A percentile compares a stretch with the other conserved stretches of the same genome.
Conservation (phyloP, 306 rosid species). For the Medicago arabica region DNA sequence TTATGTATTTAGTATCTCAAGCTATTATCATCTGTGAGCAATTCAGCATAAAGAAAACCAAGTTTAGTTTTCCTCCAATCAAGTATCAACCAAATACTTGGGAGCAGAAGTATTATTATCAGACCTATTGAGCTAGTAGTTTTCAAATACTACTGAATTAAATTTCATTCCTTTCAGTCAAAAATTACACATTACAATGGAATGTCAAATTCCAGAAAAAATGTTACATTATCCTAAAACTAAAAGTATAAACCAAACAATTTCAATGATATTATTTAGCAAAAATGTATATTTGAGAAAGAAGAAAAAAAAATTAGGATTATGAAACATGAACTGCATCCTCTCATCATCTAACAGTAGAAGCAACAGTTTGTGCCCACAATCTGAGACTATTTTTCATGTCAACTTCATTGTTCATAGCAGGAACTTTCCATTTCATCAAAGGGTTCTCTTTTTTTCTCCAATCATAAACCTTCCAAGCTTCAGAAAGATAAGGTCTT, state of each 20-base stretch:
- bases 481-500: slow-evolving; percentile 93
- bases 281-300: not conserved
- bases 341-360: slow-evolving; percentile 66
- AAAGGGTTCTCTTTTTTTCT: slow-evolving; percentile 56
- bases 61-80: not conserved
- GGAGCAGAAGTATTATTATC: not conserved
- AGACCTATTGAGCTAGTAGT: not conserved
- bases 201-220: not conserved
- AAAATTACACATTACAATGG: slow-evolving; percentile 32
- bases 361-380: slow-evolving; percentile 97
- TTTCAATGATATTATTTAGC: not conserved
- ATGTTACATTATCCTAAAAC: not conserved
- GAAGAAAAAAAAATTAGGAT: not conserved
- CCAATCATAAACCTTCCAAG: slow-evolving; percentile 66
- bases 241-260: not conserved
- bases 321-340: slow-evolving; percentile 36
- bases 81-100: not conserved
- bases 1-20: too few relatives aligned
- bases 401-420: slow-evolving; percentile 59
- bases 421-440: slow-evolving; percentile 74
- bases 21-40: too few relatives aligned
- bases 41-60: not conserved
- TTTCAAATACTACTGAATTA: slow-evolving; percentile 35
- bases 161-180: slow-evolving; percentile 7
- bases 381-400: slow-evolving; percentile 72